These are phyloP conservation scores for Syzygium syzygioides DNA, from an alignment of 441 rosid species.

Conservation along the genomic window DNA sequence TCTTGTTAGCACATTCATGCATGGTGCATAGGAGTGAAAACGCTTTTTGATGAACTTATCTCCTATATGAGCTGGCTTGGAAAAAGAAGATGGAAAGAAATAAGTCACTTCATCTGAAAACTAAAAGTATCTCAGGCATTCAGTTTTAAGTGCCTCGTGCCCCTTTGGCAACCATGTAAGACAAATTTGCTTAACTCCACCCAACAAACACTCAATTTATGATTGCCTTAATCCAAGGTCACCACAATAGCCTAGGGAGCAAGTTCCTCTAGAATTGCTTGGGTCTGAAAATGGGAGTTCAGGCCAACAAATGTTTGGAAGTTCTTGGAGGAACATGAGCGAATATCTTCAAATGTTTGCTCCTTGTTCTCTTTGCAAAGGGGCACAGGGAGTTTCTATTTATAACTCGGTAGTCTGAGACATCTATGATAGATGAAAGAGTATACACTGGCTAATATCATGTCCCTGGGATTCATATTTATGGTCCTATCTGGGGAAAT, in stretches of 20 bases:
- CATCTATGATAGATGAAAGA: neutral
- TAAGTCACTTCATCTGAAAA: neutral
- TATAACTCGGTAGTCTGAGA: neutral
- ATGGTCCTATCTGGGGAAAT: neutral
- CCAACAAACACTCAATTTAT: neutral
- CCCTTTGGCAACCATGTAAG: neutral
- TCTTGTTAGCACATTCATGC: neutral
- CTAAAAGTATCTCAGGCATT: neutral
- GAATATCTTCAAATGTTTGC: neutral
- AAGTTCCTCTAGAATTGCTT: neutral
- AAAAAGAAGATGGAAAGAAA: neutral
- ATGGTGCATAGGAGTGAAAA: neutral
- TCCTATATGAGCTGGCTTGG: neutral
- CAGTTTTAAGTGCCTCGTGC: neutral
- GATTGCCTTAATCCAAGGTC: neutral
- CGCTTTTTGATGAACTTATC: accelerated
- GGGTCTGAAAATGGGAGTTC: neutral
- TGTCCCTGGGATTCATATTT: neutral
- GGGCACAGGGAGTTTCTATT: neutral
- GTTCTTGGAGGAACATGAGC: neutral
- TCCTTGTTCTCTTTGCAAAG: neutral
- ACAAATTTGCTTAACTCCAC: neutral
- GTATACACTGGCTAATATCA: accelerated
- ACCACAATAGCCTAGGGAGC: neutral
- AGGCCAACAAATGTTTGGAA: neutral